Base-by-base conservation (phyloP, 1,284 basidiomycete genomes). In the Sporisorium iseilematis-ciliati region DNA sequence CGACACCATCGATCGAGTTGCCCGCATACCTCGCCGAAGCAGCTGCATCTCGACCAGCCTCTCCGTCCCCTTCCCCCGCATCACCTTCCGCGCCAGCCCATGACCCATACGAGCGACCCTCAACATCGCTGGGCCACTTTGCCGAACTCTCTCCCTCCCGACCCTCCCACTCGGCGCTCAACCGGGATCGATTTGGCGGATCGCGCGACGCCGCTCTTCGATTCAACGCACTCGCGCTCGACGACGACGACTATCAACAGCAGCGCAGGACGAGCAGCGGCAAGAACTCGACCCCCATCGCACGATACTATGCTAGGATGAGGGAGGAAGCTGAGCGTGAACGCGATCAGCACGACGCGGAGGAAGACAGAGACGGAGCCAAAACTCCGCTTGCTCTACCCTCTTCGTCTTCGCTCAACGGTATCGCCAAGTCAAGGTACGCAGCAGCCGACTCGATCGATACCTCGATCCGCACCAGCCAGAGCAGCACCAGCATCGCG, bases 81-180 rank as follows among this genome's bases (percentile, higher is more conserved):
- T 11, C 57, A 6, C 18, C 35, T 20, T 42, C 18, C 2, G 46
- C 41, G 1, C 12, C 35, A 16, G 35, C 35, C 1, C 48, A 49
- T 18, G 62, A 53, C 4, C 51, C 59, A 18, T 70, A 61, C 60
- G 60, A 67, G 25, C 50, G 74, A 1, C 68, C 74, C 0, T 71
- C 68, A 26, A 76, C 74, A 3, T 61, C 65, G 31, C 46, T 76
- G 25, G 74, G 74, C 5, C 74, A 76, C 41, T 75, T 68, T 41
- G 31, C 49, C 0, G 58, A 54, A 25, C 49, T 51, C 4, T 8
- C 20, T 7, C 35, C 38, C 4, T 26, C 33, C 10, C 38, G 40
- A 5, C 23, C 46, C 2, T 33, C 50, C 1, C 7, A 52, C 31
- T 29, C 43, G 25, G 29, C 43, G 41, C 23, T 31, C 18, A 21